These are phyloP conservation scores for Lactifluus echinatus DNA, from an alignment of 768 basidiomycete genomes.

Conservation along the genomic window DNA sequence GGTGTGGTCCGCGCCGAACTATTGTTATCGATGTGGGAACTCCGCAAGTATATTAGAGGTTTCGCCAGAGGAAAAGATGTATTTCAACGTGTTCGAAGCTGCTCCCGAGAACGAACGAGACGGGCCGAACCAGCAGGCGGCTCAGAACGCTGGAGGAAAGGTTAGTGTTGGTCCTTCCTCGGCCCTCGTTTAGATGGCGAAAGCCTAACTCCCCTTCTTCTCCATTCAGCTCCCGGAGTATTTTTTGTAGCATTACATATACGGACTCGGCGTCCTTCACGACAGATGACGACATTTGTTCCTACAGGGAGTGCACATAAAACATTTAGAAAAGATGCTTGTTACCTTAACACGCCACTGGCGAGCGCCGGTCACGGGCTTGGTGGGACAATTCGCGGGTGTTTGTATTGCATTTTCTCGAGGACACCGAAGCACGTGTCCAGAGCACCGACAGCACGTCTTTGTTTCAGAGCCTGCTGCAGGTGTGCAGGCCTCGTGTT, in stretches of 20 bases:
- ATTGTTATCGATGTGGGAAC: slow-evolving; percentile 98
- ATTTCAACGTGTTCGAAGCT: slow-evolving; percentile 97
- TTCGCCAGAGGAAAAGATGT: slow-evolving; percentile 77
- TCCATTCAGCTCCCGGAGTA: slow-evolving; percentile 64
- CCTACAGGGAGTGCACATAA: slow-evolving; percentile 14
- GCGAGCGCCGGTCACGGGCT: not conserved
- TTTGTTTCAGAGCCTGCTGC: not conserved
- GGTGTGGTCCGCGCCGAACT: slow-evolving; percentile 98
- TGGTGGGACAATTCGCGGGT: not conserved
- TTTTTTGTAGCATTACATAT: slow-evolving; percentile 40
- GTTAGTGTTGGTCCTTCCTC: slow-evolving; percentile 32
- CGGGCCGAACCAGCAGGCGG: slow-evolving; percentile 72
- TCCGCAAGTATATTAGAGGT: slow-evolving; percentile 95
- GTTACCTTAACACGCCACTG: slow-evolving; percentile 4
- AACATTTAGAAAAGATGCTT: slow-evolving; percentile 1
- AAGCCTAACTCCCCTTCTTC: slow-evolving; percentile 12
- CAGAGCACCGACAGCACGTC: not conserved
- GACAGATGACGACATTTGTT: slow-evolving; percentile 13
- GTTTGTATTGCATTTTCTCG: not conserved
- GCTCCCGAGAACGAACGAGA: slow-evolving; percentile 97
- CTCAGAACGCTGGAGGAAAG: slow-evolving; percentile 65
- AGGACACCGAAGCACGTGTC: not conserved
- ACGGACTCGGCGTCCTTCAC: slow-evolving; percentile 13
- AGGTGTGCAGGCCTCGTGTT: slow-evolving; percentile 4
- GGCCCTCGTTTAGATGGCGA: not conserved